Evolutionary conservation across 2,329 filamentous ascomycete genomes (phyloP).

Genomic region (Parastagonospora nodorum): DNA sequence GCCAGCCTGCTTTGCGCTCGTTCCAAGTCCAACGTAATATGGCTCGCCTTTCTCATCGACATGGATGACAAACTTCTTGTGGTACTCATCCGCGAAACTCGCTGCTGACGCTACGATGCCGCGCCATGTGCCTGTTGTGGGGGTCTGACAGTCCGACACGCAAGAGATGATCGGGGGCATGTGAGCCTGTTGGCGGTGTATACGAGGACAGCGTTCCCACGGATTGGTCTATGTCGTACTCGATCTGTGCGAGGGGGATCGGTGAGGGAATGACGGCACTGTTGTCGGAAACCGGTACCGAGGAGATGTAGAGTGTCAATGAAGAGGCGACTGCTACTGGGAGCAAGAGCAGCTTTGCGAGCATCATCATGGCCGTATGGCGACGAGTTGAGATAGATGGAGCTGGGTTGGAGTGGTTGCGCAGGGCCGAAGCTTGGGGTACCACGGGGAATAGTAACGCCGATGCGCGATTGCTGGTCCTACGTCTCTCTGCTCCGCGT

Average conservation of each 20-base stretch:
- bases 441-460: slow-evolving; percentile 19
- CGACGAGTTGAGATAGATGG: slow-evolving; percentile 5
- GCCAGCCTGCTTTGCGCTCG: slow-evolving; percentile 36
- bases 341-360: slow-evolving; percentile 42
- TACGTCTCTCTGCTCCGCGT: background rate
- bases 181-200: slow-evolving; percentile 43
- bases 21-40: slow-evolving; percentile 53
- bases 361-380: slow-evolving; percentile 40
- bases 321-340: slow-evolving; percentile 46
- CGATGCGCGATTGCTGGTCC: slow-evolving; percentile 14
- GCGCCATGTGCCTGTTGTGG: slow-evolving; percentile 46
- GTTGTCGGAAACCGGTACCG: slow-evolving; percentile 83
- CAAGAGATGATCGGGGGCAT: slow-evolving; percentile 46
- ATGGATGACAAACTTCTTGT: slow-evolving; percentile 52
- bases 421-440: slow-evolving; percentile 8
- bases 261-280: slow-evolving; percentile 51
- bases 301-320: slow-evolving; percentile 62
- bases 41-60: slow-evolving; percentile 50
- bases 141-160: slow-evolving; percentile 51
- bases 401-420: slow-evolving; percentile 4
- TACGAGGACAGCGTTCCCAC: slow-evolving; percentile 43
- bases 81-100: slow-evolving; percentile 49
- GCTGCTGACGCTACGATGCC: slow-evolving; percentile 53
- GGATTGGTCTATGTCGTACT: slow-evolving; percentile 47
- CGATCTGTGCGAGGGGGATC: slow-evolving; percentile 50